Evolutionary conservation across 306 rosid species (phyloP).

Genomic region (Quercus aquifolioides): DNA sequence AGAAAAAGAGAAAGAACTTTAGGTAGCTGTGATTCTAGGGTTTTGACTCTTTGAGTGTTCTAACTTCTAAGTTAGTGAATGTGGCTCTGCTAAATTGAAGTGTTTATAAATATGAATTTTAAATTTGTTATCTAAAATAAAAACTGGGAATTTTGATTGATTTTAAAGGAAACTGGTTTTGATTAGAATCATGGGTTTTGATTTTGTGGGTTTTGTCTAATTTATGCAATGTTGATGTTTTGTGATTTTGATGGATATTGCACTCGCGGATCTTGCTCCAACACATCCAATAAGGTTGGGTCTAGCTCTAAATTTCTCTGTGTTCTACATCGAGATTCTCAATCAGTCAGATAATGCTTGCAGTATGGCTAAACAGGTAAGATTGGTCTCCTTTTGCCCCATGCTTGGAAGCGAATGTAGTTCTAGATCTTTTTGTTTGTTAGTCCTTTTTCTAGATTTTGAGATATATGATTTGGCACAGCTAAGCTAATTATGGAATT

Average conservation of each 20-base stretch:
- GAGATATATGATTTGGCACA: background rate
- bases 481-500: background rate
- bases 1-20: background rate
- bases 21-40: background rate
- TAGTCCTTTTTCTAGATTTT: background rate
- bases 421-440: no score
- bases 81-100: no score
- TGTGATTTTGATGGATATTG: slow-evolving; percentile 44
- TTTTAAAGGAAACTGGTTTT: background rate
- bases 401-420: no score
- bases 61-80: no score
- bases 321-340: slow-evolving; percentile 75
- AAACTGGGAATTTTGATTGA: background rate
- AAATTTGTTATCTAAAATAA: no score
- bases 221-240: background rate
- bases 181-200: background rate
- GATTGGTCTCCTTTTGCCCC: background rate
- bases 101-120: no score
- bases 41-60: background rate
- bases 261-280: slow-evolving; percentile 60
- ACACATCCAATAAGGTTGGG: slow-evolving; percentile 86
- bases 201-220: background rate
- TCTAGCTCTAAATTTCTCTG: slow-evolving; percentile 71
- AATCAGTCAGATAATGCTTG: slow-evolving; percentile 80
- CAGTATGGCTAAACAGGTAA: slow-evolving; percentile 80